phyloP scores from a whole-genome alignment of 495 filamentous ascomycete species.

The Xylaria palmicola region DNA sequence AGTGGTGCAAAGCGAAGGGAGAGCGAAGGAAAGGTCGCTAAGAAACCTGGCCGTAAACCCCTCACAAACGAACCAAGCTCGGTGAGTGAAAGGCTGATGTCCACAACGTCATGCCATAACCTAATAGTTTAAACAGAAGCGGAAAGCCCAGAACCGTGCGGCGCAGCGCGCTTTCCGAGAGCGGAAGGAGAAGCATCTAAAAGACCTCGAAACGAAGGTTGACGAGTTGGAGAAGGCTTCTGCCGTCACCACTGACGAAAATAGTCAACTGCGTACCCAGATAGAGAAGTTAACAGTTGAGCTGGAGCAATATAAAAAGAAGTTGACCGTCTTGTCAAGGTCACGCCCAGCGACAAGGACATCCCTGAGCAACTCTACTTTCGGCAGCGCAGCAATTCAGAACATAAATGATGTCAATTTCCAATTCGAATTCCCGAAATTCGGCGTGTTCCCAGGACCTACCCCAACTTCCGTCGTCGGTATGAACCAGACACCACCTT shows the following conservation, averaged over 20 bases:
- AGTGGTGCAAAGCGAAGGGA: slow-evolving; percentile 76
- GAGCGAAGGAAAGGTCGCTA: slow-evolving; percentile 70
- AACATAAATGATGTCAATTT: slow-evolving; percentile 74
- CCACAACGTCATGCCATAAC: slow-evolving; percentile 10
- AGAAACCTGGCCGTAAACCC: slow-evolving; percentile 96
- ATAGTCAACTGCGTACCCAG: slow-evolving; percentile 76
- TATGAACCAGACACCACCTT: slow-evolving; percentile 28
- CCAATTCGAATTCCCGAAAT: slow-evolving; percentile 92
- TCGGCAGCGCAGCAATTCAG: slow-evolving; percentile 52
- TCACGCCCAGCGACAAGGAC: slow-evolving; percentile 21
- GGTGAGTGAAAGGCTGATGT: slow-evolving; percentile 54
- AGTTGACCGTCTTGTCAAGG: slow-evolving; percentile 59
- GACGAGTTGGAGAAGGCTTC: slow-evolving; percentile 87
- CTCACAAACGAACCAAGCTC: slow-evolving; percentile 93
- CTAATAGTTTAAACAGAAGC: slow-evolving; percentile 70
- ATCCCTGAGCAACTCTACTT: slow-evolving; percentile 22
- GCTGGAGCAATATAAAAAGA: slow-evolving; percentile 85
- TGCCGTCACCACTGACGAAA: slow-evolving; percentile 80
- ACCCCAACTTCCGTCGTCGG: slow-evolving; percentile 49
- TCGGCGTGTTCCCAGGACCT: slow-evolving; percentile 72
- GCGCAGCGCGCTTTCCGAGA: slow-evolving; percentile 97
- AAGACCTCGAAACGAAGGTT: slow-evolving; percentile 94
- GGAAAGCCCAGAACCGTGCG: slow-evolving; percentile 96
- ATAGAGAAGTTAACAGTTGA: slow-evolving; percentile 86
- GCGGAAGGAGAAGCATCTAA: slow-evolving; percentile 95